Conservation (phyloP, 73 alveolate genomes). For the Paramecium octaurelia region DNA sequence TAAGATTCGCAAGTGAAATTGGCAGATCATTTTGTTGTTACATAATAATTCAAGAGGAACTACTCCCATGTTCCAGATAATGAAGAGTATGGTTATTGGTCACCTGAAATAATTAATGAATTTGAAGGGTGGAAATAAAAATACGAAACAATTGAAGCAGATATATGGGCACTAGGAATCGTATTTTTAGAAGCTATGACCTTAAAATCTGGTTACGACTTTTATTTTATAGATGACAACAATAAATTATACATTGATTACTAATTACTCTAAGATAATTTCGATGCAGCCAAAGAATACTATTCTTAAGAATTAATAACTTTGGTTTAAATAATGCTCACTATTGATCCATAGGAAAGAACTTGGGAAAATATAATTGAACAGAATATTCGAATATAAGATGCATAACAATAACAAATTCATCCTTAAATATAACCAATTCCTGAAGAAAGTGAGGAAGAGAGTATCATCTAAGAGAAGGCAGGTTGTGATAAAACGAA, state of each 20-base stretch:
- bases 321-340: neutral
- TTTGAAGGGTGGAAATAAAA: slow-evolving; percentile 51
- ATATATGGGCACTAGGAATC: slow-evolving; percentile 22
- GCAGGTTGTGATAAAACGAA: neutral
- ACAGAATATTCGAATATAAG: neutral
- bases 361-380: slow-evolving; percentile 10
- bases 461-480: neutral
- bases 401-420: neutral
- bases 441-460: slow-evolving; percentile 50
- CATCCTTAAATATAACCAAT: neutral
- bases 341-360: slow-evolving; percentile 39
- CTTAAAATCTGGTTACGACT: slow-evolving; percentile 18
- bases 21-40: slow-evolving; percentile 38
- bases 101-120: slow-evolving; percentile 33
- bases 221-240: neutral
- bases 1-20: slow-evolving; percentile 23
- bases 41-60: neutral
- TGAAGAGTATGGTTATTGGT: slow-evolving; percentile 52
- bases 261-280: neutral
- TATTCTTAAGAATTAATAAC: neutral
- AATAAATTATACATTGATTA: neutral
- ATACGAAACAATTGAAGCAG: slow-evolving; percentile 35
- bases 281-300: neutral
- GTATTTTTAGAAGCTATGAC: slow-evolving; percentile 47
- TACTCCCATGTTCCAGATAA: neutral